These are phyloP conservation scores for Paramecium pentaurelia DNA, from an alignment of 73 alveolate genomes.

Conservation along the genomic window DNA sequence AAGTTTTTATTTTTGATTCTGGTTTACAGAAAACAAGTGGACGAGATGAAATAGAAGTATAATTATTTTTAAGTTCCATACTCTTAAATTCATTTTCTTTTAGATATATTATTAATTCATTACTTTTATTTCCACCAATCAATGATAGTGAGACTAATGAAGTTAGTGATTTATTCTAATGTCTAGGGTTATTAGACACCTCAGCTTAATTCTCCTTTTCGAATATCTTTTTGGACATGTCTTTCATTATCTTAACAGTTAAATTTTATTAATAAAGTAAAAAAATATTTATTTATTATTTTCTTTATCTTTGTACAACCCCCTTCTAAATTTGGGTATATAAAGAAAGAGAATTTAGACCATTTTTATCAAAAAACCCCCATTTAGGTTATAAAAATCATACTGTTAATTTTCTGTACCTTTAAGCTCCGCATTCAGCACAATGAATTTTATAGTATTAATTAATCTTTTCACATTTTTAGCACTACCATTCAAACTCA, in stretches of 20 bases:
- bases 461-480: neutral
- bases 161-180: neutral
- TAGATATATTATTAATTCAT: neutral
- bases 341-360: neutral
- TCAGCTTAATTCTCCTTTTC: conserved; percentile 45
- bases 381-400: neutral
- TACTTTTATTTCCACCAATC: neutral
- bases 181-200: conserved; percentile 3
- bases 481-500: conserved; percentile 47
- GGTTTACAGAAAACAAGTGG: conserved; percentile 17
- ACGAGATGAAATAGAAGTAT: neutral
- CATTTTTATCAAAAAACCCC: neutral
- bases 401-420: neutral
- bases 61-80: neutral
- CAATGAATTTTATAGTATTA: conserved; percentile 33
- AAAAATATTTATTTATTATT: neutral
- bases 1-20: neutral
- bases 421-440: neutral
- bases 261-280: neutral
- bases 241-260: conserved; percentile 43
- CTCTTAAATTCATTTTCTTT: neutral
- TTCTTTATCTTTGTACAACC: neutral
- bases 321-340: neutral
- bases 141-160: conserved; percentile 10
- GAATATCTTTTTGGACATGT: neutral